phyloP scores from a whole-genome alignment of 805 yeast species.

The Torulaspora maleeae region DNA sequence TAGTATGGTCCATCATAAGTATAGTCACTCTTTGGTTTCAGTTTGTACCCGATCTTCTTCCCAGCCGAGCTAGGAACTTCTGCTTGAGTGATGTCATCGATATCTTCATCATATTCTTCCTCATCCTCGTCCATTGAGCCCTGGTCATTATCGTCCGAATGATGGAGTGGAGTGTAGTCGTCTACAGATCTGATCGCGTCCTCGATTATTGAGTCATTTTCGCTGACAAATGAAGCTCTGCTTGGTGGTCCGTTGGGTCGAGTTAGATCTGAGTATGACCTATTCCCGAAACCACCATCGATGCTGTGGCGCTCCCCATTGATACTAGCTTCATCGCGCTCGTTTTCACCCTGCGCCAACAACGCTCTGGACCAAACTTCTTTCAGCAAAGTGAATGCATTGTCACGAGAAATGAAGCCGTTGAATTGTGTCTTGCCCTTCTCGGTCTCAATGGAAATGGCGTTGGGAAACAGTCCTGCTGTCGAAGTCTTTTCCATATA shows the following conservation, averaged over 20 bases:
- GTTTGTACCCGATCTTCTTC: slow-evolving; percentile 24
- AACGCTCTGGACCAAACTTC: slow-evolving; percentile 54
- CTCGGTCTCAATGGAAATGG: slow-evolving; percentile 65
- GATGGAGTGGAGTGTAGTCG: slow-evolving; percentile 29
- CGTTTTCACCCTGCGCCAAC: slow-evolving; percentile 13
- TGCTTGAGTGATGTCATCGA: slow-evolving; percentile 26
- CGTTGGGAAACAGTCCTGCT: slow-evolving; percentile 88
- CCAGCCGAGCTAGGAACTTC: slow-evolving; percentile 18
- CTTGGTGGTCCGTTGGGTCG: slow-evolving; percentile 26
- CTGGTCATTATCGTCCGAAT: slow-evolving; percentile 12
- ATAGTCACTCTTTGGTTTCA: slow-evolving; percentile 39
- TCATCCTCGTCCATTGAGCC: slow-evolving; percentile 33
- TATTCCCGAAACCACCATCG: slow-evolving; percentile 4
- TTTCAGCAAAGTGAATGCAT: slow-evolving; percentile 64
- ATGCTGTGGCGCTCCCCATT: slow-evolving; percentile 1
- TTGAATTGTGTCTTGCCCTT: slow-evolving; percentile 74
- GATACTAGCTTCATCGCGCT: not conserved
- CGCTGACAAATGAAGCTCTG: slow-evolving; percentile 22
- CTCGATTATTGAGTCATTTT: slow-evolving; percentile 28
- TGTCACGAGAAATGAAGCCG: slow-evolving; percentile 77
- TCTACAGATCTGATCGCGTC: slow-evolving; percentile 44
- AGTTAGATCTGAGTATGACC: slow-evolving; percentile 5
- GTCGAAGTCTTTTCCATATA: slow-evolving; percentile 68
- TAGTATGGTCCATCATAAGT: slow-evolving; percentile 58
- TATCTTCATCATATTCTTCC: slow-evolving; percentile 26